These are phyloP conservation scores for Phytophthora aleatoria DNA, from an alignment of 352 stramenopile species.

Conservation along the genomic window DNA sequence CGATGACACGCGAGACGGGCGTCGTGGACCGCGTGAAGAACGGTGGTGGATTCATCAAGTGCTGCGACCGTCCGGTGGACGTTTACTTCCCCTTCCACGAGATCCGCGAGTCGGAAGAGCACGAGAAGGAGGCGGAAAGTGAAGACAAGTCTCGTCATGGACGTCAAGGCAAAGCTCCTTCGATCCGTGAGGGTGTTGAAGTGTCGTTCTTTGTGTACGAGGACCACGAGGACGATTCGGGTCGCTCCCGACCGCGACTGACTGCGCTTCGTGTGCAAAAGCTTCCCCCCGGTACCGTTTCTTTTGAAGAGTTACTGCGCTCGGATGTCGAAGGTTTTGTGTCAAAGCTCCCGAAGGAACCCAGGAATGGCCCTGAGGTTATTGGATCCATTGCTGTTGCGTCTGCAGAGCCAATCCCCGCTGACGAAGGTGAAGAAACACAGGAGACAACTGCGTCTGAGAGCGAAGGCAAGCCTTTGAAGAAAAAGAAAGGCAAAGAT, in stretches of 20 bases:
- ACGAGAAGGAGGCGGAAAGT: constrained; percentile 24
- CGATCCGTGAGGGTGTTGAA: constrained; percentile 66
- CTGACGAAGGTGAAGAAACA: constrained; percentile 24
- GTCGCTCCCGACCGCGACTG: constrained; percentile 41
- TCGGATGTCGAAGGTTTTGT: constrained; percentile 66
- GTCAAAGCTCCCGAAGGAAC: constrained; percentile 68
- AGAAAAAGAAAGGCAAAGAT: constrained; percentile 52
- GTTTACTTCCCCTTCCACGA: constrained; percentile 79
- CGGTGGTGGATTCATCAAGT: constrained; percentile 74
- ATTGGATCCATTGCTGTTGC: constrained; percentile 57
- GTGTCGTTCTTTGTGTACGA: constrained; percentile 84
- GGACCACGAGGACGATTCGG: constrained; percentile 56
- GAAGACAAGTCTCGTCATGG: constrained; percentile 15
- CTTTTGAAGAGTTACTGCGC: constrained; percentile 66
- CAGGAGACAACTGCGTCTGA: constrained; percentile 20
- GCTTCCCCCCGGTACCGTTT: constrained; percentile 55
- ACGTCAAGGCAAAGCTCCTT: constrained; percentile 20
- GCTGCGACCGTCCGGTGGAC: constrained; percentile 66
- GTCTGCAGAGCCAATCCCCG: constrained; percentile 2
- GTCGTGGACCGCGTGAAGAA: constrained; percentile 68
- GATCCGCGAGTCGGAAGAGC: constrained; percentile 45
- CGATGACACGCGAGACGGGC: constrained; percentile 59
- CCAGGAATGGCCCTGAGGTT: constrained; percentile 61
- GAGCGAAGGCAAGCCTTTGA: constrained; percentile 28
- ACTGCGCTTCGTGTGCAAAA: constrained; percentile 77